Evolutionary conservation across 2,329 filamentous ascomycete genomes (phyloP).

Genomic region (Malbranchea zuffiana): DNA sequence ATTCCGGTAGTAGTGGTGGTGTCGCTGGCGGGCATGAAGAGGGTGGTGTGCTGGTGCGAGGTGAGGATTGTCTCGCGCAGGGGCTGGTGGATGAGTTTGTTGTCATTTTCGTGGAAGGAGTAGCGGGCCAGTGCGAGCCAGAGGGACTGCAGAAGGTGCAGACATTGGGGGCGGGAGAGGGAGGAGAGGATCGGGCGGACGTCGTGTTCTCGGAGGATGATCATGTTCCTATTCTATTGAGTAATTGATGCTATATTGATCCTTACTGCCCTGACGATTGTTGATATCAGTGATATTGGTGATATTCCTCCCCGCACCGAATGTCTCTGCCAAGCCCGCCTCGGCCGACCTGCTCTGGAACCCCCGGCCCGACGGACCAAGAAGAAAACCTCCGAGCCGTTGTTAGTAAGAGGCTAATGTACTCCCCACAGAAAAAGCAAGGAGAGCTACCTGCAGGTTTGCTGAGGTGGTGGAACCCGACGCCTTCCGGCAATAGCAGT

Average conservation of each 20-base stretch:
- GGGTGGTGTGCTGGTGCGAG: slow-evolving; percentile 42
- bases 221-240: slow-evolving; percentile 9
- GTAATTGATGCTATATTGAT: too few relatives aligned
- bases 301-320: too few relatives aligned
- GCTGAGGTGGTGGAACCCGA: too few relatives aligned
- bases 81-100: slow-evolving; percentile 33
- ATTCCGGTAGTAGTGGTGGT: slow-evolving; percentile 50
- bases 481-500: slow-evolving; percentile 6
- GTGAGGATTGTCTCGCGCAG: slow-evolving; percentile 33
- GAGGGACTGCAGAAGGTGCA: slow-evolving; percentile 27
- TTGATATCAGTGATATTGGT: too few relatives aligned
- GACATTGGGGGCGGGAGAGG: slow-evolving; percentile 25
- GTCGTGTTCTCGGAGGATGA: slow-evolving; percentile 15
- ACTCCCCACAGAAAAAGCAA: too few relatives aligned
- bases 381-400: too few relatives aligned
- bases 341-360: too few relatives aligned
- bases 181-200: slow-evolving; percentile 25
- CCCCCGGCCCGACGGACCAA: too few relatives aligned
- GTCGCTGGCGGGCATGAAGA: slow-evolving; percentile 65
- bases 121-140: slow-evolving; percentile 26
- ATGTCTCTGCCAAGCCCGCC: too few relatives aligned
- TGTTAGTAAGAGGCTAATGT: too few relatives aligned
- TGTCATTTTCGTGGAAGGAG: slow-evolving; percentile 15
- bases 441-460: too few relatives aligned
- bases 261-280: too few relatives aligned